Conservation (phyloP, 768 basidiomycete species). For the Hypholoma sublateritium region DNA sequence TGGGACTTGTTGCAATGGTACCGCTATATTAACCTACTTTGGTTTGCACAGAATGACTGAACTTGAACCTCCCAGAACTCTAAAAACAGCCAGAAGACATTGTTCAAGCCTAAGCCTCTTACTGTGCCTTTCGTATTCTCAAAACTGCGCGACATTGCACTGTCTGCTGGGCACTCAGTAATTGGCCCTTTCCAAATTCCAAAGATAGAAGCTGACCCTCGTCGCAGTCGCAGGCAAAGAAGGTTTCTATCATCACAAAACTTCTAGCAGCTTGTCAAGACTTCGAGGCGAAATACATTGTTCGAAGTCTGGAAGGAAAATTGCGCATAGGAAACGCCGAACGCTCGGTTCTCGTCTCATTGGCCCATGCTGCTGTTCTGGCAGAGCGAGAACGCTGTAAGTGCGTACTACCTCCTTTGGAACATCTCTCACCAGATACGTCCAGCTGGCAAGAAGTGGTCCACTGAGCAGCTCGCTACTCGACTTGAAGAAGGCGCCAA, state of each 20-base stretch:
- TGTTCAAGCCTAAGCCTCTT: slow-evolving; percentile 92
- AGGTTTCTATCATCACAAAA: slow-evolving; percentile 93
- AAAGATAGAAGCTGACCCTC: slow-evolving; percentile 5
- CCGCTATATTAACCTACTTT: slow-evolving; percentile 17
- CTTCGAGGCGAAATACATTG: slow-evolving; percentile 93
- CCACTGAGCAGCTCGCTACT: slow-evolving; percentile 66
- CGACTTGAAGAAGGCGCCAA: slow-evolving; percentile 76
- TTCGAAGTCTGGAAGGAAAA: slow-evolving; percentile 95
- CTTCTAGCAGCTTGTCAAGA: slow-evolving; percentile 90
- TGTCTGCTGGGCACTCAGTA: slow-evolving; percentile 81
- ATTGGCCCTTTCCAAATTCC: background rate
- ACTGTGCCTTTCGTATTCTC: slow-evolving; percentile 89
- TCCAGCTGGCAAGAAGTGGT: slow-evolving; percentile 72
- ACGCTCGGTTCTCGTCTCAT: slow-evolving; percentile 90
- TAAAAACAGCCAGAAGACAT: slow-evolving; percentile 87
- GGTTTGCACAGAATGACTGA: background rate
- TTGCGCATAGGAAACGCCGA: slow-evolving; percentile 97
- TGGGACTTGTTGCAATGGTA: slow-evolving; percentile 96
- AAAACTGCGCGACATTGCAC: slow-evolving; percentile 88
- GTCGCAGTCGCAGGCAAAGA: slow-evolving; percentile 88
- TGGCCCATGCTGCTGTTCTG: slow-evolving; percentile 87
- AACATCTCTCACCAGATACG: background rate
- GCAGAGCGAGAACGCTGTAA: slow-evolving; percentile 70
- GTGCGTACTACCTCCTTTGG: slow-evolving; percentile 5
- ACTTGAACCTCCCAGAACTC: slow-evolving; percentile 63